Conservation (phyloP, 306 rosid species). For the Quillaja saponaria region DNA sequence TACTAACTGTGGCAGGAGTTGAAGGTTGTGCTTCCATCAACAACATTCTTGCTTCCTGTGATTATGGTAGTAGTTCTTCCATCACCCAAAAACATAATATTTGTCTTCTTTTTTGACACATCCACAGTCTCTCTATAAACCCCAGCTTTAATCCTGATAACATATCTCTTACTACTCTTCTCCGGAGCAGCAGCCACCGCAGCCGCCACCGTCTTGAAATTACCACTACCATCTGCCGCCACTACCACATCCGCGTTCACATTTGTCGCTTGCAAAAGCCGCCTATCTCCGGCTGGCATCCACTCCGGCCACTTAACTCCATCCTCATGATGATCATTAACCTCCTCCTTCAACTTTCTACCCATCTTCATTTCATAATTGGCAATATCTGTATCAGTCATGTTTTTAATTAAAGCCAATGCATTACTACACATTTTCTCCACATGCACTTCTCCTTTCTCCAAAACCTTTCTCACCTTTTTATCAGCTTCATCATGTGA, state of each 20-base stretch:
- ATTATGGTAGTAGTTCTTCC: constrained; percentile 64
- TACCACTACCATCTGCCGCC: constrained; percentile 82
- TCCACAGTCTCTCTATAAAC: constrained; percentile 76
- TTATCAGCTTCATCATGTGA: constrained; percentile 59
- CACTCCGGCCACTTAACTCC: constrained; percentile 69
- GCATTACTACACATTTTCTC: constrained; percentile 79
- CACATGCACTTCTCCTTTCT: constrained; percentile 51
- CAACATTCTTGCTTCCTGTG: constrained; percentile 70
- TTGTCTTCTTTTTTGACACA: constrained; percentile 63
- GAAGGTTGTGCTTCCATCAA: constrained; percentile 91
- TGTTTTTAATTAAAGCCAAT: constrained; percentile 70
- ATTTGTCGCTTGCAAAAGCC: constrained; percentile 50
- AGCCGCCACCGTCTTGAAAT: constrained; percentile 63
- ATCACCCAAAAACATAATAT: constrained; percentile 83
- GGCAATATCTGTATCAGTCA: constrained; percentile 69
- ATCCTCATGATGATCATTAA: neutral
- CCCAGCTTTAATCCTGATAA: constrained; percentile 74
- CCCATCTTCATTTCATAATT: constrained; percentile 19
- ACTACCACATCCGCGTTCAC: constrained; percentile 65
- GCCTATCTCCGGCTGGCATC: constrained; percentile 64
- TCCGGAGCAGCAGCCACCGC: constrained; percentile 83
- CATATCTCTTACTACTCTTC: constrained; percentile 55
- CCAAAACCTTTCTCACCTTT: constrained; percentile 41
- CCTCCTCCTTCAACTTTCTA: constrained; percentile 37
- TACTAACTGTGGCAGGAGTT: constrained; percentile 93